Evolutionary conservation across 345 rosid genomes (phyloP), one percentile per base, ranked within the genome.

Genomic region (Iberis pinnata): DNA sequence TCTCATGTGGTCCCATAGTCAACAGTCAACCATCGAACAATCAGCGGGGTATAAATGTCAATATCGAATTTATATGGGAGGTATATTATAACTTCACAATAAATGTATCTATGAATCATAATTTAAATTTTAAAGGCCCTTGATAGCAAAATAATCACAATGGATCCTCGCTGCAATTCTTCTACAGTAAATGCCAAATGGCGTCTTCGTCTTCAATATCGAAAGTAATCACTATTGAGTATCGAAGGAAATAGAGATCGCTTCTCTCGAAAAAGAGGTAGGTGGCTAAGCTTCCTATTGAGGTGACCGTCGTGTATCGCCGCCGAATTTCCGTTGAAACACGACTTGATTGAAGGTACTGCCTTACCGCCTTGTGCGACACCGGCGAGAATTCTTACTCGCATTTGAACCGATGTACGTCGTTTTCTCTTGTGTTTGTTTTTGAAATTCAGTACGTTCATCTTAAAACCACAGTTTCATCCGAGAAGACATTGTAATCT

Each of bases 131-230:
- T 8, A 15, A 37, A 22, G 9, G 9, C 4, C 14, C 40, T 43
- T 17, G 12, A 41, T 8, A 8, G 29, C 48, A 27, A 42, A 55
- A 11, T 25, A 9, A n/a, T 41, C 14, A 22, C 6, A 22, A 22
- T 22, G 25, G 25, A 22, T 22, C 25, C 25, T 22, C n/a, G n/a
- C n/a, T n/a, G n/a, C n/a, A n/a, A n/a, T 22, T 6, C 25, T 22
- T 12, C 38, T 50, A 17, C 41, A 19, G 42, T 47, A 2, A 22
- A 22, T 22, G 25, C 6, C n/a, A 22, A 49, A 80, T 78, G 86
- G 75, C 78, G 29, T 66, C 89, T 2, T 79, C 90, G 0, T 71
- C 25, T 26, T 68, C 73, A 14, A 60, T 42, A 55, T 22, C 25
- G 25, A 22, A 22, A 22, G 25, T 22, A 6, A 6, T 22, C 6